These are phyloP conservation scores for Colletotrichum sansevieriae DNA, from an alignment of 2,329 filamentous ascomycete species.

Conservation along the genomic window DNA sequence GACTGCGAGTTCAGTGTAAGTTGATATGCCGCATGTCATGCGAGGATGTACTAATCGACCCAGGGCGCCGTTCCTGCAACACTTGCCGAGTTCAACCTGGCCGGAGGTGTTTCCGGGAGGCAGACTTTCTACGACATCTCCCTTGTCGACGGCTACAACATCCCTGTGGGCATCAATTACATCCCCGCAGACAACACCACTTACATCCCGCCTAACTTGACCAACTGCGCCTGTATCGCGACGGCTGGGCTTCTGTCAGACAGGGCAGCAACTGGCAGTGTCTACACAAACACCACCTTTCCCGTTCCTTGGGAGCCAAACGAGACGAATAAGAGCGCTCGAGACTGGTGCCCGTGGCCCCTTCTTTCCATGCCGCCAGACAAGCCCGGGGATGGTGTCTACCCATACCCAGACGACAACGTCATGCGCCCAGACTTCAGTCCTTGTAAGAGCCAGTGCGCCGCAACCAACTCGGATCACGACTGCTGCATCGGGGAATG, in stretches of 20 bases:
- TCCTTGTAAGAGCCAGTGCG: slow-evolving; percentile 83
- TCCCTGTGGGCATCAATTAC: slow-evolving; percentile 75
- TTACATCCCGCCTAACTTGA: slow-evolving; percentile 80
- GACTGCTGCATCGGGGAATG: slow-evolving; percentile 84
- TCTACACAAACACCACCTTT: slow-evolving; percentile 74
- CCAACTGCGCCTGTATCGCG: slow-evolving; percentile 82
- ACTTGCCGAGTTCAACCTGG: slow-evolving; percentile 84
- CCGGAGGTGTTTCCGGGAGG: slow-evolving; percentile 68
- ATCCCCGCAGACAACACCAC: slow-evolving; percentile 71
- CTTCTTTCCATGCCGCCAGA: slow-evolving; percentile 76
- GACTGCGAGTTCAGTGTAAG: slow-evolving; percentile 78
- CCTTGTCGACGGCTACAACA: slow-evolving; percentile 86
- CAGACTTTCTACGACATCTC: slow-evolving; percentile 89
- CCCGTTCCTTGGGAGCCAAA: slow-evolving; percentile 76
- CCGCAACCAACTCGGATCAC: slow-evolving; percentile 72
- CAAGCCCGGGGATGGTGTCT: slow-evolving; percentile 80
- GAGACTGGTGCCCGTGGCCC: slow-evolving; percentile 85
- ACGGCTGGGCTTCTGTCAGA: slow-evolving; percentile 72
- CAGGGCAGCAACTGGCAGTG: slow-evolving; percentile 65
- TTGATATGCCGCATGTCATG: not conserved
- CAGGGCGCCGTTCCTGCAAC: slow-evolving; percentile 81
- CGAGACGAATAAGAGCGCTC: slow-evolving; percentile 68
- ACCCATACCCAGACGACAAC: slow-evolving; percentile 83
- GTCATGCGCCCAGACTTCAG: slow-evolving; percentile 79
- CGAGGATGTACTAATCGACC: not conserved